These are phyloP conservation scores for Globisporangium yorkense DNA, from an alignment of 352 stramenopile species.

Conservation along the genomic window DNA sequence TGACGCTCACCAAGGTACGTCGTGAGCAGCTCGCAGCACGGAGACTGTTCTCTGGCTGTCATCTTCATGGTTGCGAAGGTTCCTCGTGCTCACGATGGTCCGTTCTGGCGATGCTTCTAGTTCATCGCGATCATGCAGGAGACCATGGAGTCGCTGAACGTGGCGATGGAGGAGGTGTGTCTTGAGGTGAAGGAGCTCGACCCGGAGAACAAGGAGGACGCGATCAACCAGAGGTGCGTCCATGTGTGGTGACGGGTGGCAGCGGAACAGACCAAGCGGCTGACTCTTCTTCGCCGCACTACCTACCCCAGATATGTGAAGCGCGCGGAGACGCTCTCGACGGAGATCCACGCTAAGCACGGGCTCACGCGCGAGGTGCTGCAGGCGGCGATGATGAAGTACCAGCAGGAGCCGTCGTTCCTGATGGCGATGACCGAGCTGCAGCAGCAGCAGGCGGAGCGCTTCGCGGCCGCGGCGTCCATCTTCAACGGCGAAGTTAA, in stretches of 20 bases:
- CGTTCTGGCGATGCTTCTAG: conserved; percentile 15
- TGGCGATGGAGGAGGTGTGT: conserved; percentile 87
- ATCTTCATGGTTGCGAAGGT: not conserved
- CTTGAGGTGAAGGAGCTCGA: conserved; percentile 86
- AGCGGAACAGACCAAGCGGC: not conserved
- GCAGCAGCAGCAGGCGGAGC: conserved; percentile 82
- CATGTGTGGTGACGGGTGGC: not conserved
- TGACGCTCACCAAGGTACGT: conserved; percentile 69
- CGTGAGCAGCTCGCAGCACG: too few species aligned
- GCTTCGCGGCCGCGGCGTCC: conserved; percentile 69
- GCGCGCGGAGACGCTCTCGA: conserved; percentile 75
- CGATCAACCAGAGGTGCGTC: conserved; percentile 74
- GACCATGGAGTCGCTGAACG: conserved; percentile 87
- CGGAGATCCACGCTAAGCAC: conserved; percentile 86
- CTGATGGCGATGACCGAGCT: conserved; percentile 85
- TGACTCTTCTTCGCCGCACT: not conserved
- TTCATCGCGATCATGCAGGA: conserved; percentile 89
- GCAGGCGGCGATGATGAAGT: conserved; percentile 89
- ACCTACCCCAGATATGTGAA: conserved; percentile 66
- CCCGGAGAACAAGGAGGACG: conserved; percentile 86
- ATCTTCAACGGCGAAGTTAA: conserved; percentile 89
- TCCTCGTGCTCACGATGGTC: too few species aligned
- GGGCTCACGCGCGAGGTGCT: conserved; percentile 82
- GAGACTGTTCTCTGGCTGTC: not conserved
- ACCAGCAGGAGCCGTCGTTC: conserved; percentile 85